phyloP scores from a whole-genome alignment of 2,329 filamentous ascomycete genomes.

The Trichoderma simmonsii region DNA sequence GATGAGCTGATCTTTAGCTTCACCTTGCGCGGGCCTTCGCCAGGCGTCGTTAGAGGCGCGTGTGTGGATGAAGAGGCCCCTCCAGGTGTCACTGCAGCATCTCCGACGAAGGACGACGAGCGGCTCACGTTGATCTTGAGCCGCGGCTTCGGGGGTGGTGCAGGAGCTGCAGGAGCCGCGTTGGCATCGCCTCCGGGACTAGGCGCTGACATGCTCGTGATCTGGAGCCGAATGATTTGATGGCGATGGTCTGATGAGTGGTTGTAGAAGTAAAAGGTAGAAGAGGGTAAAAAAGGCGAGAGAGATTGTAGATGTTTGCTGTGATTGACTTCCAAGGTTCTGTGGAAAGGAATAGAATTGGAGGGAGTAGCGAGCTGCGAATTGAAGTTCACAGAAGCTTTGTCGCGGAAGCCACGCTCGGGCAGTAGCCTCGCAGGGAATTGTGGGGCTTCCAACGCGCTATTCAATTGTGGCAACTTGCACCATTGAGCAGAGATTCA shows the following conservation, averaged over 20 bases:
- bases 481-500: background rate
- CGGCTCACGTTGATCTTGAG: conserved; percentile 41
- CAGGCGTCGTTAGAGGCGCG: conserved; percentile 25
- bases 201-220: conserved; percentile 30
- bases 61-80: conserved; percentile 4
- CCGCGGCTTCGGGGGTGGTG: conserved; percentile 36
- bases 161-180: conserved; percentile 25
- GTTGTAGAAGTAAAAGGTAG: background rate
- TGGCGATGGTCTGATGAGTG: background rate
- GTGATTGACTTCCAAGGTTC: background rate
- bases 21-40: conserved; percentile 37
- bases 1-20: conserved; percentile 43
- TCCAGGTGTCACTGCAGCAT: conserved; percentile 25
- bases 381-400: background rate
- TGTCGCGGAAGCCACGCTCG: conserved; percentile 2
- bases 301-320: too few relatives aligned
- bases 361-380: background rate
- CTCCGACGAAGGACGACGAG: conserved; percentile 34
- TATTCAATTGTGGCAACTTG: background rate
- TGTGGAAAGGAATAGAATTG: background rate
- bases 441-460: background rate
- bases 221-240: background rate
- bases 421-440: conserved; percentile 16
- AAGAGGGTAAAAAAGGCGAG: too few relatives aligned
- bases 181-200: conserved; percentile 24